phyloP scores from a whole-genome alignment of 345 rosid genomes.

The Pseudoturritis turrita region DNA sequence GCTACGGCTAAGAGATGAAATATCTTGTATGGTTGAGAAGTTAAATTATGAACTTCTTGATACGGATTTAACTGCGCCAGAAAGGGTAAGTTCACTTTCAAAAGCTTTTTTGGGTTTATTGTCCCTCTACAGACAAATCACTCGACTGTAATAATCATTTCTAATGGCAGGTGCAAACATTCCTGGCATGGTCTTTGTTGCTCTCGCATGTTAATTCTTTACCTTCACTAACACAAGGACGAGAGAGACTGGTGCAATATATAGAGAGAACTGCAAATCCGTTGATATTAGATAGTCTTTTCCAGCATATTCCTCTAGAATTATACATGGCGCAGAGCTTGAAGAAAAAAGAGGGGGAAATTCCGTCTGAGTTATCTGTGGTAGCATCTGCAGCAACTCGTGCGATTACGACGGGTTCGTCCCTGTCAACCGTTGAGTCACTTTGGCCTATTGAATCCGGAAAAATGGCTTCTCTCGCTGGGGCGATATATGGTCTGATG shows the following conservation, averaged over 20 bases:
- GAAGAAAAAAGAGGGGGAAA: constrained; percentile 69
- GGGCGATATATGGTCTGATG: constrained; percentile 82
- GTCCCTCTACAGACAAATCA: not conserved
- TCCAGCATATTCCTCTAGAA: constrained; percentile 85
- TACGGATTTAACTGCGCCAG: constrained; percentile 56
- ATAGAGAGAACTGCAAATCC: constrained; percentile 63
- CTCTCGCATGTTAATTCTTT: constrained; percentile 70
- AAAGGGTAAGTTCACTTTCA: constrained; percentile 53
- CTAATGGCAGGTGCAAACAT: constrained; percentile 61
- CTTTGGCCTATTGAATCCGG: constrained; percentile 71
- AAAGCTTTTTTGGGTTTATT: constrained; percentile 1
- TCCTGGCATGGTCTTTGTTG: constrained; percentile 85
- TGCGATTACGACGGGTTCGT: constrained; percentile 64
- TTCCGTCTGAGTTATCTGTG: constrained; percentile 47
- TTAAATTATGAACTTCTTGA: constrained; percentile 63
- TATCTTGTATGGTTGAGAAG: constrained; percentile 63
- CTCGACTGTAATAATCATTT: constrained; percentile 11
- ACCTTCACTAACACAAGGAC: constrained; percentile 55
- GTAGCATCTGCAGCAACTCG: constrained; percentile 66
- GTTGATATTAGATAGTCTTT: constrained; percentile 73
- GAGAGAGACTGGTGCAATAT: constrained; percentile 76
- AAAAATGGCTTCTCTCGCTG: constrained; percentile 79
- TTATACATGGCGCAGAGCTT: constrained; percentile 45
- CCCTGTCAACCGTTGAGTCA: constrained; percentile 63
- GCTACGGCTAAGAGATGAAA: constrained; percentile 58